Evolutionary conservation across 140 eudicot species (phyloP), one percentile per base, ranked within the genome.

Genomic region (Senecio squalidus): DNA sequence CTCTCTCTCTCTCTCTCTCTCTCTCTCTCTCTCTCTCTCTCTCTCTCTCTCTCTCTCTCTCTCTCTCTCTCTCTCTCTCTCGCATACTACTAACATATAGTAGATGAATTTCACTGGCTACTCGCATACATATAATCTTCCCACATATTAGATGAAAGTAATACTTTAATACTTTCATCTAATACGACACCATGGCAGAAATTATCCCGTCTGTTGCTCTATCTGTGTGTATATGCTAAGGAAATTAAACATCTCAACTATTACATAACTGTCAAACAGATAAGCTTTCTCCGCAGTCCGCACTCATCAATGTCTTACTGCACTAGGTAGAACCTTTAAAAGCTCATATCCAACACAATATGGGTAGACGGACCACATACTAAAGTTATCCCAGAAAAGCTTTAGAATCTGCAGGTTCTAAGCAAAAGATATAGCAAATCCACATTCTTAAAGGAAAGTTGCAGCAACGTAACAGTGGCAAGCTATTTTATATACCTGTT

Each of bases 251-350:
- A 26, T 29, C 69, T 22, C 69, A 16, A 48, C 50, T 17, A 33
- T 26, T 31, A 30, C 60, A 9, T 15, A 60, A 46, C 59, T 20
- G 11, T 14, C 6, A 28, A 45, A 29, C 21, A 47, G 17, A 28
- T 15, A 63, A n/a, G 13, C 7, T 30, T 48, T 21, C 59, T 14
- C 20, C 18, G 3, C 17, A 28, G 9, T n/a, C n/a, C n/a, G 34
- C 17, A 39, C 47, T 66, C 23, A 24, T 55, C 36, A 21, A 55
- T 41, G 33, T 50, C 8, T 8, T 66, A 43, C 34, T 28, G 36
- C 53, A 55, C 41, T 28, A 54, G 18, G 14, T 41, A 55, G 36
- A 66, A 17, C 29, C 39, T 43, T 43, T 66, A 5, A 66, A 15
- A 43, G 24, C 6, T 36, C 59, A 21, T 45, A 43, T 54, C 72